Base-by-base conservation (phyloP, 495 filamentous ascomycete species). In the Cercophora sp. region DNA sequence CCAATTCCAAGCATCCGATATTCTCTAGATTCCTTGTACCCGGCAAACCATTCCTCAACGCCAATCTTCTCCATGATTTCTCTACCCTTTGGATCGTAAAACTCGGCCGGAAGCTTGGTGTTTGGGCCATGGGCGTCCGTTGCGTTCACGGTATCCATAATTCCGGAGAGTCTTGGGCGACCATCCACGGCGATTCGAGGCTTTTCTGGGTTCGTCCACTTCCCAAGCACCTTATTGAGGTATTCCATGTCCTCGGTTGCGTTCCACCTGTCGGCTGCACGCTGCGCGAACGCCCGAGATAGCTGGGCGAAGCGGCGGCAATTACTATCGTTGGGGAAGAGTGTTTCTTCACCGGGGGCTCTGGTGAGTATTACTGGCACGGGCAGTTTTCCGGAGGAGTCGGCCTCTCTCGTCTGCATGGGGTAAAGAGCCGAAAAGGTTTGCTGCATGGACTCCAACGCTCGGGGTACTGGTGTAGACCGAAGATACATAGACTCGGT, bases 121-220 rank as follows among this genome's bases (percentile, higher is more conserved):
- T 77, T 76, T 0, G 85, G 80, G 0, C 90, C 92, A 69, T 98
- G 93, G 3, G 90, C 92, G 11, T 87, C 74, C 1, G 88, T 93
- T 19, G 88, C 79, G 65, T 96, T 97, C 55, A 96, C 79, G 8
- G 90, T 93, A 62, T 98, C 93, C 84, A 91, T 91, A 50, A 98
- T 87, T 24, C 93, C 94, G 5, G 83, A 88, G 8, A 98, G 75
- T 41, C 88, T 77, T 0, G 93, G 93, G 52, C 87, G 85, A 2
- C 82, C 82, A 70, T 96, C 90, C 1, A 97, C 89, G 23, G 84
- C 84, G 22, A 97, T 85, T 24, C 74, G 75, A 25, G 76, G 75
- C 8, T 78, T 79, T 13, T 67, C 70, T n/a, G 79, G 72, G 0
- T 88, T 89, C 86, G 96, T 93, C 79, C 85, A 93, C 67, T 90